phyloP scores from a whole-genome alignment of 352 stramenopile genomes.

The Phytophthora sansomeana region DNA sequence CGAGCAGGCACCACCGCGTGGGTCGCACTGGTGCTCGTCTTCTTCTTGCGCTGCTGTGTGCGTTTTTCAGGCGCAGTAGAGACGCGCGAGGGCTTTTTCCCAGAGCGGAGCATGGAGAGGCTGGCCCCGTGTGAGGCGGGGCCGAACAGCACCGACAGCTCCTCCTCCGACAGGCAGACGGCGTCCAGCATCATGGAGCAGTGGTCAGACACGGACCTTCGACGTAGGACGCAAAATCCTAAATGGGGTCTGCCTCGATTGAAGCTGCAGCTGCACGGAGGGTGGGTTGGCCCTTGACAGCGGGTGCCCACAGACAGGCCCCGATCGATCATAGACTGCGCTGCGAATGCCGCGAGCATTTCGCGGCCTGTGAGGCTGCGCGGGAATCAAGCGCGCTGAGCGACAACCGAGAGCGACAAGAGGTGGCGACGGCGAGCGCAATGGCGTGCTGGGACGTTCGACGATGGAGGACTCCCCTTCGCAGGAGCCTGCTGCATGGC shows the following conservation, averaged over 20 bases:
- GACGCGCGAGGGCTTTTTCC: constrained; percentile 20
- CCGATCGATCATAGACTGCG: constrained; percentile 31
- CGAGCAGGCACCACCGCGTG: constrained; percentile 38
- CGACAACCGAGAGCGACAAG: constrained; percentile 27
- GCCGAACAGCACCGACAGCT: constrained; percentile 41
- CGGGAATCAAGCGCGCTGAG: constrained; percentile 39
- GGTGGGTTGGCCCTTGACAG: constrained; percentile 28
- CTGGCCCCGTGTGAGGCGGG: constrained; percentile 26
- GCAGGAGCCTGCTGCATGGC: constrained; percentile 20
- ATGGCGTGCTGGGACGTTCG: constrained; percentile 33
- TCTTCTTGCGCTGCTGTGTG: constrained; percentile 10
- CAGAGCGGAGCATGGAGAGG: background rate
- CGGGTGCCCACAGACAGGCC: constrained; percentile 35
- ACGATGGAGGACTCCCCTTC: constrained; percentile 35
- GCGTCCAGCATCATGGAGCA: constrained; percentile 27
- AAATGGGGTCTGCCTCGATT: constrained; percentile 36
- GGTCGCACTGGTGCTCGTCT: constrained; percentile 8
- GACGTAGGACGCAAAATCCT: constrained; percentile 35
- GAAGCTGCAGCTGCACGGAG: constrained; percentile 38
- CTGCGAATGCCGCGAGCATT: constrained; percentile 10
- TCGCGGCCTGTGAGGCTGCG: constrained; percentile 19
- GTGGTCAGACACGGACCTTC: background rate
- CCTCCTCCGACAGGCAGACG: constrained; percentile 41
- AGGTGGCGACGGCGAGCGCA: constrained; percentile 2
- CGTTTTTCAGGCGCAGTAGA: constrained; percentile 20